Conservation (phyloP, 2,329 filamentous ascomycete genomes). For the Thielaviopsis populi region DNA sequence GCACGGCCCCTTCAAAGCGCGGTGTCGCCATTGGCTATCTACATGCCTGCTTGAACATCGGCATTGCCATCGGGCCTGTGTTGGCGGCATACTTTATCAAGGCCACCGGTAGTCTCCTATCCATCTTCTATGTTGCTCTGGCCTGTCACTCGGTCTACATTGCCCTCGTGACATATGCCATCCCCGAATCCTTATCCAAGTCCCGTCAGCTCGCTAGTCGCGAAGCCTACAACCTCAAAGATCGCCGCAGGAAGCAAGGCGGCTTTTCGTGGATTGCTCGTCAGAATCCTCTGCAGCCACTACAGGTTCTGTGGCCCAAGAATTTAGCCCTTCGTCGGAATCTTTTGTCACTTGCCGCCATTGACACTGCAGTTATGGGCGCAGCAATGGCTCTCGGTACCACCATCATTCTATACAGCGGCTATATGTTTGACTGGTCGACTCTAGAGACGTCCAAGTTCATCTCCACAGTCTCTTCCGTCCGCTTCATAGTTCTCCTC, state of each 20-base stretch:
- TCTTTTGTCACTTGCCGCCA: constrained; percentile 61
- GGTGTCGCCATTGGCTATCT: constrained; percentile 80
- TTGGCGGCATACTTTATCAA: constrained; percentile 67
- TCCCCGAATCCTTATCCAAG: constrained; percentile 74
- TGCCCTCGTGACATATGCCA: constrained; percentile 49
- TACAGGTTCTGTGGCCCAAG: constrained; percentile 39
- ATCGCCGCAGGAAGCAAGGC: constrained; percentile 20
- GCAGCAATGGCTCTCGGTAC: constrained; percentile 63
- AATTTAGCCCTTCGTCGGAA: constrained; percentile 54
- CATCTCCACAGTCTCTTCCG: constrained; percentile 62
- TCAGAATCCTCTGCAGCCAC: constrained; percentile 58
- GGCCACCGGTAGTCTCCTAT: constrained; percentile 56
- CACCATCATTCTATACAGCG: constrained; percentile 73
- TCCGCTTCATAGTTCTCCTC: constrained; percentile 62
- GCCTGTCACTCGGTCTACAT: constrained; percentile 61
- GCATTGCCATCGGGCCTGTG: constrained; percentile 76
- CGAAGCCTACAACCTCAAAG: constrained; percentile 44
- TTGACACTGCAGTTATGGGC: constrained; percentile 71
- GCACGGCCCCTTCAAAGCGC: constrained; percentile 62
- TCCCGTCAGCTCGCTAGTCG: constrained; percentile 55
- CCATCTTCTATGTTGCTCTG: constrained; percentile 73
- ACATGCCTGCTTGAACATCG: constrained; percentile 74
- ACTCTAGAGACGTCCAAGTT: constrained; percentile 68
- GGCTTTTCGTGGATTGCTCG: constrained; percentile 24
- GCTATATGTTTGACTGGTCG: constrained; percentile 67